Evolutionary conservation across 176 grass and related monocot species (phyloP).

Genomic region (Triticum turgidum): DNA sequence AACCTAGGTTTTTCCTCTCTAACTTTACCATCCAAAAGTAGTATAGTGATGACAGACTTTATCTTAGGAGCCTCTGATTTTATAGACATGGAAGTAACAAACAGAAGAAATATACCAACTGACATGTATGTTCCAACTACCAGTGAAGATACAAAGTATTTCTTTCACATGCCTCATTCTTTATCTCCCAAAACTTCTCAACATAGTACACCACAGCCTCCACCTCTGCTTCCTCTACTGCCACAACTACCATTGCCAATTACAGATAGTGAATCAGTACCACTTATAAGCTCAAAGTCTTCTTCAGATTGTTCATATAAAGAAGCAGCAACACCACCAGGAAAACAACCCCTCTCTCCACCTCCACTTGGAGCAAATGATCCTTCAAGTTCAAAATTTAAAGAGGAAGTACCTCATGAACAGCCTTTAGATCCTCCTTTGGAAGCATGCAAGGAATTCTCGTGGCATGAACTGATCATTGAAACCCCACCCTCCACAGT

Average conservation of each 20-base stretch:
- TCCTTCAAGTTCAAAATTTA: slow-evolving; percentile 22
- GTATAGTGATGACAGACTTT: slow-evolving; percentile 18
- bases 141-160: slow-evolving; percentile 25
- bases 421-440: slow-evolving; percentile 21
- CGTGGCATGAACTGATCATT: neutral
- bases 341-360: neutral
- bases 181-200: slow-evolving; percentile 28
- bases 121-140: slow-evolving; percentile 12
- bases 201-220: slow-evolving; percentile 16
- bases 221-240: neutral
- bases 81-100: slow-evolving; percentile 27
- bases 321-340: neutral
- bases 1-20: slow-evolving; percentile 8
- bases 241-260: neutral
- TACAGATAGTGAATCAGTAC: slow-evolving; percentile 24
- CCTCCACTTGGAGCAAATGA: slow-evolving; percentile 8
- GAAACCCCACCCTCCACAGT: neutral
- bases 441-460: slow-evolving; percentile 25
- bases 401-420: neutral
- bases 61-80: slow-evolving; percentile 20
- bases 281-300: neutral
- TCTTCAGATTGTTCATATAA: slow-evolving; percentile 8
- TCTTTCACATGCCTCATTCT: slow-evolving; percentile 5
- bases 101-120: slow-evolving; percentile 8
- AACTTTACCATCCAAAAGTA: slow-evolving; percentile 25